Conservation (phyloP, 805 yeast genomes). For the Wickerhamiella vanderwaltii region DNA sequence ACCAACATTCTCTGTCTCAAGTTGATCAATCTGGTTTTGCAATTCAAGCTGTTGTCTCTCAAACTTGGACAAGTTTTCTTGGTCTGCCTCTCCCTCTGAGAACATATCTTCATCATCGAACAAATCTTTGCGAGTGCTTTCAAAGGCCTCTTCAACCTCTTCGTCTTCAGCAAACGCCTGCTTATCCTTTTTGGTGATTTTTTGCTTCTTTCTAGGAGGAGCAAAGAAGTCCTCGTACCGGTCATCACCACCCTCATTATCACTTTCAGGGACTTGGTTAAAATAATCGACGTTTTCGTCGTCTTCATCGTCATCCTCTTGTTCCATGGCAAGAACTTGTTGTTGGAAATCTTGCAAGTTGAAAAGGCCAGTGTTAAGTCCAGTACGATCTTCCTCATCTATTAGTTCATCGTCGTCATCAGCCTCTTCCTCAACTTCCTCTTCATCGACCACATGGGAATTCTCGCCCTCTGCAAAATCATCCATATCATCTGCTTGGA, state of each 20-base stretch:
- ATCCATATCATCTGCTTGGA: constrained; percentile 25
- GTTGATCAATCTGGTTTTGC: constrained; percentile 59
- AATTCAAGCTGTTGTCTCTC: constrained; percentile 72
- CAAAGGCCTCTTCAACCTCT: constrained; percentile 24
- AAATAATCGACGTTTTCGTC: constrained; percentile 38
- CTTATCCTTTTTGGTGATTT: constrained; percentile 15
- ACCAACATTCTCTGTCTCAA: constrained; percentile 80
- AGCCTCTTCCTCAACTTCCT: constrained; percentile 21
- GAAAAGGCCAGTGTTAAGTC: constrained; percentile 74
- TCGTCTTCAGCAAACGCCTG: constrained; percentile 21
- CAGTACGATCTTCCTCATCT: constrained; percentile 22
- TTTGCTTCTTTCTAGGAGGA: constrained; percentile 22
- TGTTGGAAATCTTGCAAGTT: constrained; percentile 73
- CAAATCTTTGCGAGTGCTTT: constrained; percentile 26
- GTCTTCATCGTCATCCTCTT: constrained; percentile 34
- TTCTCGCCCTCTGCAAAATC: constrained; percentile 26
- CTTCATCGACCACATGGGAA: not conserved
- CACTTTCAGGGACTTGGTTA: constrained; percentile 29
- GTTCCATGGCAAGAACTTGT: constrained; percentile 55
- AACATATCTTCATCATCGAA: constrained; percentile 42
- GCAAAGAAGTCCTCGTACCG: constrained; percentile 32
- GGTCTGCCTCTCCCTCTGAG: constrained; percentile 43
- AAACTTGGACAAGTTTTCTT: constrained; percentile 50
- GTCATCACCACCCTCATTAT: constrained; percentile 34
- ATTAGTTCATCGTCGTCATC: constrained; percentile 16